Percentiles rank a stretch among this genome's conserved stretches.
Conservation (phyloP, 2,329 filamentous ascomycete genomes). For the Alternaria triticimaculans region DNA sequence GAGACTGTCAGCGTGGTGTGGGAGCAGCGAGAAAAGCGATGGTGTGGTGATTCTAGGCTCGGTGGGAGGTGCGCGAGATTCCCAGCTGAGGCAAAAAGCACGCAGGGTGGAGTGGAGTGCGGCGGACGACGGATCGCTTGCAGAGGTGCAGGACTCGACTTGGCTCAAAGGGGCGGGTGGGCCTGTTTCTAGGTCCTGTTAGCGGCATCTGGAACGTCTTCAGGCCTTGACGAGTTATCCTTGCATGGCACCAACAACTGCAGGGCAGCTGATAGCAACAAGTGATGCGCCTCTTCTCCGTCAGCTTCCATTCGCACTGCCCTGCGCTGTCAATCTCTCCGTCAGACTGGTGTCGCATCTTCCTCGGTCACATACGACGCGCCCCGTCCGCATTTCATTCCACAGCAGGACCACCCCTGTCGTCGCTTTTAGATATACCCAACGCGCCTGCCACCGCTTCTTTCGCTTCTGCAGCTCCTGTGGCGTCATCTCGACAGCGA, state of each 20-base stretch:
- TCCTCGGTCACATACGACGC: slow-evolving; percentile 13
- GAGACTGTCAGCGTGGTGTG: background rate
- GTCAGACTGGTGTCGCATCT: slow-evolving; percentile 1
- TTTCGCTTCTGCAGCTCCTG: background rate
- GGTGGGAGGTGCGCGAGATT: background rate
- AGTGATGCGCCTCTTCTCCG: slow-evolving; percentile 2
- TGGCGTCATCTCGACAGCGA: background rate
- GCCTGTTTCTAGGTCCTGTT: background rate
- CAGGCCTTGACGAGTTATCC: slow-evolving; percentile 10
- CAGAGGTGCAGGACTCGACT: background rate
- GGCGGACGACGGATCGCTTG: background rate
- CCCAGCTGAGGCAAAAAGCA: background rate
- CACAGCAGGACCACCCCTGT: slow-evolving; percentile 11
- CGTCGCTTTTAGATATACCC: background rate
- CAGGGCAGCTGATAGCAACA: slow-evolving; percentile 9
- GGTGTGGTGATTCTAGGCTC: background rate
- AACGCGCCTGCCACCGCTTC: slow-evolving; percentile 1
- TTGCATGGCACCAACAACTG: slow-evolving; percentile 11
- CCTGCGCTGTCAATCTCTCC: background rate
- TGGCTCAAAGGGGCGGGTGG: background rate
- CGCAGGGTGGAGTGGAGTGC: background rate
- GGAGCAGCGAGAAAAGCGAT: background rate
- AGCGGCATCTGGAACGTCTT: slow-evolving; percentile 22
- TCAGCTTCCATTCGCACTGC: background rate
- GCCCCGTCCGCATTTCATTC: slow-evolving; percentile 16